These are phyloP conservation scores for Musa beccarii DNA, from an alignment of 176 grass and related monocot genomes.

Conservation along the genomic window DNA sequence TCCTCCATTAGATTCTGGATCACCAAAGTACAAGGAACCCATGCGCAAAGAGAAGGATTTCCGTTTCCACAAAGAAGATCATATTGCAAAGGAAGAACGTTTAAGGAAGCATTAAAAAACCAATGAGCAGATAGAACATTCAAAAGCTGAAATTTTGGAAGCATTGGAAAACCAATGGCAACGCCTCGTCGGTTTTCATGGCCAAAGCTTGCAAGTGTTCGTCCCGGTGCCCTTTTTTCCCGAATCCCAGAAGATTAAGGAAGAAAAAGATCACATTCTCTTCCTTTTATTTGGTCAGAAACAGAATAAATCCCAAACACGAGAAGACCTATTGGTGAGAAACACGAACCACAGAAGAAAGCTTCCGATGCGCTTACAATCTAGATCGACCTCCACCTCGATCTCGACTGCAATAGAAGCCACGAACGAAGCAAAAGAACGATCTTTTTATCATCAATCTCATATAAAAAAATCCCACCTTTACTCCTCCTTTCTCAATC, in stretches of 20 bases:
- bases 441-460: neutral
- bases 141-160: neutral
- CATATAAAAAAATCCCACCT: neutral
- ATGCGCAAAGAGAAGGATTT: neutral
- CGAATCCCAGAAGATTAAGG: neutral
- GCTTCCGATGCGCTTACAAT: neutral
- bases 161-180: neutral
- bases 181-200: neutral
- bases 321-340: neutral
- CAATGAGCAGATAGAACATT: neutral
- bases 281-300: neutral
- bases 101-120: neutral
- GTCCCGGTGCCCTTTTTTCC: neutral
- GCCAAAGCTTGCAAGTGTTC: neutral
- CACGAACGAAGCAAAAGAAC: neutral
- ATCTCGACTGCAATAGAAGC: neutral
- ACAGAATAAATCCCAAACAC: neutral
- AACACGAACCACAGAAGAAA: neutral
- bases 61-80: neutral
- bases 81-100: neutral
- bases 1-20: neutral
- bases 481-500: neutral
- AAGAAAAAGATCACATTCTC: neutral
- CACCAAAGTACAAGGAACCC: neutral
- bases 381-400: neutral